phyloP scores from a whole-genome alignment of 1,284 basidiomycete species.

The Ustilago sp. region DNA sequence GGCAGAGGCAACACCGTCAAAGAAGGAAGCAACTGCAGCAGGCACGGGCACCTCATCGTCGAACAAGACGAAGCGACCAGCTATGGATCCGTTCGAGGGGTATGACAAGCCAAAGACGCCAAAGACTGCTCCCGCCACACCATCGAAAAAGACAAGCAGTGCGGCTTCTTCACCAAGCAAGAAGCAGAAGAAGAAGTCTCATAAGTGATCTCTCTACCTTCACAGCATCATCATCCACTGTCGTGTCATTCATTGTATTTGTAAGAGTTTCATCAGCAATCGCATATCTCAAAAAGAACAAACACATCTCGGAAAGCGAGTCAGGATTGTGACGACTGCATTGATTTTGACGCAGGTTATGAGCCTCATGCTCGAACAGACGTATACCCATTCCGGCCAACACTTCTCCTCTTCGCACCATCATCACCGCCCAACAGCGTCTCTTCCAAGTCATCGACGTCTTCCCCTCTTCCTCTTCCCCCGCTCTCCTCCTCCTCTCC shows the following conservation, averaged over 20 bases:
- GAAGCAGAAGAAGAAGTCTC: constrained; percentile 40
- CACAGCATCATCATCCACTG: not conserved
- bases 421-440: constrained; percentile 26
- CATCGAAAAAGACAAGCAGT: constrained; percentile 17
- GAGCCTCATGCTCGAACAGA: constrained; percentile 15
- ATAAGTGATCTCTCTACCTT: constrained; percentile 11
- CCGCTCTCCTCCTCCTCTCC: constrained; percentile 12
- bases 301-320: not conserved
- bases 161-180: constrained; percentile 21
- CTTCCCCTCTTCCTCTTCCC: constrained; percentile 6
- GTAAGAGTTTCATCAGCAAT: constrained; percentile 19
- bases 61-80: constrained; percentile 42
- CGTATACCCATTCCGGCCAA: constrained; percentile 34
- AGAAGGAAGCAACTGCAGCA: constrained; percentile 7
- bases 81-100: constrained; percentile 53
- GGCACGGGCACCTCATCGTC: constrained; percentile 8
- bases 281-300: constrained; percentile 8
- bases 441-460: constrained; percentile 36
- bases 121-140: constrained; percentile 17
- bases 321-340: not conserved
- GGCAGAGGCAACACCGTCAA: constrained; percentile 1
- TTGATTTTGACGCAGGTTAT: constrained; percentile 1
- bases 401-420: constrained; percentile 21
- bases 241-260: constrained; percentile 28
- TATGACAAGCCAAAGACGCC: constrained; percentile 45